Evolutionary conservation across 2,329 filamentous ascomycete genomes (phyloP).

Genomic region (Cladophialophora bantiana): DNA sequence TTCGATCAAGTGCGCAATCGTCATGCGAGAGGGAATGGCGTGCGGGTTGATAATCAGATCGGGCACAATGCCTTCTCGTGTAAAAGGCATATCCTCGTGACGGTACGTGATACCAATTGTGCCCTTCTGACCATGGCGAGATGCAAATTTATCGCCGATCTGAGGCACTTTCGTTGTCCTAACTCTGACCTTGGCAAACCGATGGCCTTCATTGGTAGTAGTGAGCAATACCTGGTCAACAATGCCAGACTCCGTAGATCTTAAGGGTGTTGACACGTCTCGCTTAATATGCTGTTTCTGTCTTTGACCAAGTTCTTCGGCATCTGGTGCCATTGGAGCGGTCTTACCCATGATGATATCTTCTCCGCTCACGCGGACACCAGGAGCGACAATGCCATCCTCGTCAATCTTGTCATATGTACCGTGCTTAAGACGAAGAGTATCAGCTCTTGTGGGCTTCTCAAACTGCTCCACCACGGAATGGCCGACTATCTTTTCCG

Average conservation of each 20-base stretch:
- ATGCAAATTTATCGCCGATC: constrained; percentile 99
- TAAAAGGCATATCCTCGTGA: constrained; percentile 99
- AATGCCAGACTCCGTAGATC: constrained; percentile 96
- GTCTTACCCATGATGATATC: constrained; percentile 99
- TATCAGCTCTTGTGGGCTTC: constrained; percentile 88
- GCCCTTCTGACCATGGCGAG: constrained; percentile 98
- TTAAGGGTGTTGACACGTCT: constrained; percentile 91
- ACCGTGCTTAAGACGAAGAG: constrained; percentile 82
- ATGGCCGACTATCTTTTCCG: constrained; percentile 94
- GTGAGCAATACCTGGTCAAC: constrained; percentile 92
- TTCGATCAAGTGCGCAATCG: constrained; percentile 99
- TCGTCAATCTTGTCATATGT: constrained; percentile 98
- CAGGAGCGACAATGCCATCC: constrained; percentile 92
- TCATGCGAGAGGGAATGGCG: constrained; percentile 99
- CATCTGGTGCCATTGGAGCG: constrained; percentile 89
- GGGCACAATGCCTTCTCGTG: constrained; percentile 84
- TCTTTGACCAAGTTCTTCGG: constrained; percentile 90
- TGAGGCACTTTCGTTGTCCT: constrained; percentile 97
- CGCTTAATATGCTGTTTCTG: constrained; percentile 90
- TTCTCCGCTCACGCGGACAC: constrained; percentile 92
- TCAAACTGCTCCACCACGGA: constrained; percentile 93
- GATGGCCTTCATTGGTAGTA: constrained; percentile 90
- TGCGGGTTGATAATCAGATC: constrained; percentile 99
- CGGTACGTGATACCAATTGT: constrained; percentile 98
- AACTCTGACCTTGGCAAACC: constrained; percentile 97